These are phyloP conservation scores for Phialocephala sp. DNA, from an alignment of 2,329 filamentous ascomycete genomes.

Conservation along the genomic window DNA sequence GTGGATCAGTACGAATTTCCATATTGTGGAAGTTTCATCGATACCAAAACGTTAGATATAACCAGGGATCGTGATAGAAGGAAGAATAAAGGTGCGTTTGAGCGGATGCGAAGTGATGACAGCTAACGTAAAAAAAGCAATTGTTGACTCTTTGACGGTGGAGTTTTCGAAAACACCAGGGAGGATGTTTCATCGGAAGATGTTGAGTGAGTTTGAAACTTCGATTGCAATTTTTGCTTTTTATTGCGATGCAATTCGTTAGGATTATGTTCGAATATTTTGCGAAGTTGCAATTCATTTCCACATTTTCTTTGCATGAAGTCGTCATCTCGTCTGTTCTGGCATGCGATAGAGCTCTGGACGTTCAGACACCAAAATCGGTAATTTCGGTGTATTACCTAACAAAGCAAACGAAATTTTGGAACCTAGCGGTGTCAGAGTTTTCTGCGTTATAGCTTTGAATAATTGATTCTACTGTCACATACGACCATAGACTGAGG, in stretches of 20 bases:
- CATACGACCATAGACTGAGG: constrained; percentile 33
- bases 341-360: not conserved
- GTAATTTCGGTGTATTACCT: not conserved
- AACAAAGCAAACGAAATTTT: not conserved
- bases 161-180: constrained; percentile 76
- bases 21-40: constrained; percentile 84
- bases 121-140: constrained; percentile 43
- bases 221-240: constrained; percentile 9
- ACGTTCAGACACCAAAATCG: too few relatives aligned
- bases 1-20: constrained; percentile 66
- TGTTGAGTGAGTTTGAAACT: constrained; percentile 60
- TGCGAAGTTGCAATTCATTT: constrained; percentile 1
- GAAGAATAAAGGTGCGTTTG: constrained; percentile 55
- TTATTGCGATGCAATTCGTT: not conserved
- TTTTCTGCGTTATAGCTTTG: not conserved
- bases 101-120: constrained; percentile 14
- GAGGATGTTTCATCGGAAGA: constrained; percentile 79
- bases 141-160: constrained; percentile 78
- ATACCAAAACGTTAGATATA: constrained; percentile 77
- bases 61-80: constrained; percentile 67
- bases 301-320: not conserved
- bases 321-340: constrained; percentile 7
- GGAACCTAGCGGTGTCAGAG: not conserved
- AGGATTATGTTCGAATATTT: not conserved
- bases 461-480: not conserved